Evolutionary conservation across 2,329 filamentous ascomycete species (phyloP).

Genomic region (Pezicula carpinea): DNA sequence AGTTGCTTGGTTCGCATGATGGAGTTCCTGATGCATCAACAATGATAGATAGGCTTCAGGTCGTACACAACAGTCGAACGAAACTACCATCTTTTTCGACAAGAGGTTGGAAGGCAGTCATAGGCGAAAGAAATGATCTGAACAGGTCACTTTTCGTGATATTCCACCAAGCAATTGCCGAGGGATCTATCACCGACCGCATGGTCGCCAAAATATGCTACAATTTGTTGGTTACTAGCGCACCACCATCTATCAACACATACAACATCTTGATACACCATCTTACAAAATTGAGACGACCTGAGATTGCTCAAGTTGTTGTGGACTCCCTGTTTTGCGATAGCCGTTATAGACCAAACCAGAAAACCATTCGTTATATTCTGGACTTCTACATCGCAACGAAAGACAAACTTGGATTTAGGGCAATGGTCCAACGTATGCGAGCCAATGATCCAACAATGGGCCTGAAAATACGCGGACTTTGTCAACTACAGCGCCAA

Average conservation of each 20-base stretch:
- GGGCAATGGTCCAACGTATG: slow-evolving; percentile 23
- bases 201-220: slow-evolving; percentile 43
- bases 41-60: slow-evolving; percentile 13
- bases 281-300: slow-evolving; percentile 49
- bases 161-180: slow-evolving; percentile 9
- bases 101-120: slow-evolving; percentile 6
- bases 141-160: slow-evolving; percentile 17
- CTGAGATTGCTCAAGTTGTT: slow-evolving; percentile 47
- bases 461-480: slow-evolving; percentile 9
- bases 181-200: slow-evolving; percentile 16
- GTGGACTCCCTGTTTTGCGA: slow-evolving; percentile 44
- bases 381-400: slow-evolving; percentile 25
- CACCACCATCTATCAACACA: slow-evolving; percentile 61
- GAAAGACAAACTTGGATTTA: slow-evolving; percentile 20
- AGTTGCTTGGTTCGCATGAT: slow-evolving; percentile 3
- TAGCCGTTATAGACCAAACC: slow-evolving; percentile 24
- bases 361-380: slow-evolving; percentile 20
- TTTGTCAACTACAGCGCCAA: slow-evolving; percentile 5
- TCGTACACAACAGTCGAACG: slow-evolving; percentile 10
- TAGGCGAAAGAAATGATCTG: slow-evolving; percentile 16
- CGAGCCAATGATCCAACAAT: slow-evolving; percentile 16
- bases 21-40: slow-evolving; percentile 8
- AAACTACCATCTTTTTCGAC: slow-evolving; percentile 18
- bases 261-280: slow-evolving; percentile 68
- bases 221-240: slow-evolving; percentile 59